Conservation (phyloP, 2,329 filamentous ascomycete genomes). For the Hypoxylon sp. region DNA sequence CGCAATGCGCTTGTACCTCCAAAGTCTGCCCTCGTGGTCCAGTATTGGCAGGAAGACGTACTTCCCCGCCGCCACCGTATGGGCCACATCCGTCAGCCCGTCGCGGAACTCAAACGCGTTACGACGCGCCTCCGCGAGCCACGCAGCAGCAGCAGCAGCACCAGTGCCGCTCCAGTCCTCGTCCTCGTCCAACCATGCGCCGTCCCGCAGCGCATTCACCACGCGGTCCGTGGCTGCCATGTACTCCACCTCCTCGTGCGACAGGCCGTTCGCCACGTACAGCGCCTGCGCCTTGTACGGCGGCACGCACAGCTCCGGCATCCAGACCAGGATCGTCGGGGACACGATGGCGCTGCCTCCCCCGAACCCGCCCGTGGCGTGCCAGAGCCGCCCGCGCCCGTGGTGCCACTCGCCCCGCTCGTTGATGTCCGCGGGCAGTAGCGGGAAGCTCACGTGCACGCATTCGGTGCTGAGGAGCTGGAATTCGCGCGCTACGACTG, state of each 20-base stretch:
- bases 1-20: not conserved
- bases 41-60: not conserved
- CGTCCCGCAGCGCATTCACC: not conserved
- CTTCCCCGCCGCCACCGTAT: not conserved
- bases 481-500: constrained; percentile 4
- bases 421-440: not conserved
- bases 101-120: not conserved
- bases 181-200: not conserved
- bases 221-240: not conserved
- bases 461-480: not conserved
- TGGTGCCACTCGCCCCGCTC: not conserved
- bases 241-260: not conserved
- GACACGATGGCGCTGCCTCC: not conserved
- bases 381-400: not conserved
- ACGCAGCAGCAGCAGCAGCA: not conserved
- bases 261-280: not conserved
- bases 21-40: not conserved
- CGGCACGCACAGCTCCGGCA: not conserved
- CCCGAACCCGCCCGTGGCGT: not conserved
- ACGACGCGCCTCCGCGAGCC: not conserved
- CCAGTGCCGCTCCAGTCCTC: not conserved
- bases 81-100: not conserved
- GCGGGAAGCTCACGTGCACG: not conserved
- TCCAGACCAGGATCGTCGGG: not conserved
- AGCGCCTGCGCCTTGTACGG: not conserved